Evolutionary conservation across 2,329 filamentous ascomycete species (phyloP).

Genomic region (Clarireedia paspali): DNA sequence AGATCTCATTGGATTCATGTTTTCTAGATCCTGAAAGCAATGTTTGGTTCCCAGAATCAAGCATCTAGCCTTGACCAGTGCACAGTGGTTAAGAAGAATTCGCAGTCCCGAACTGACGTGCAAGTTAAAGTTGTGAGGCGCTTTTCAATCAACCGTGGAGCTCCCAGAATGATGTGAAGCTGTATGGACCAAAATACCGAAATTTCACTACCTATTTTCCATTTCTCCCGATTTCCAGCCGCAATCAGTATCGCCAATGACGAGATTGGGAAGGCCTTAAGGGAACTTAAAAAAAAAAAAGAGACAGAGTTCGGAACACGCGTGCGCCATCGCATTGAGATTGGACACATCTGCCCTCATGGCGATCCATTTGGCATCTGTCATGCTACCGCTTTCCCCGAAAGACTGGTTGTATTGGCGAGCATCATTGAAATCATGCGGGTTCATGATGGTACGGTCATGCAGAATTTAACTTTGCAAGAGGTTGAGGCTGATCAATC

Average conservation of each 20-base stretch:
- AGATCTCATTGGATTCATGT: no score
- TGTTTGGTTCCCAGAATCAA: no score
- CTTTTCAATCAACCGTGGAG: no score
- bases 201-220: no score
- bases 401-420: neutral
- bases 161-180: no score
- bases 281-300: neutral
- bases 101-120: no score
- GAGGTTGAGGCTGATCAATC: no score
- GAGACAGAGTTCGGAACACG: neutral
- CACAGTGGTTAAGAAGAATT: no score
- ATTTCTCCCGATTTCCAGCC: neutral
- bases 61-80: no score
- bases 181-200: no score
- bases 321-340: neutral
- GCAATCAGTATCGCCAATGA: neutral
- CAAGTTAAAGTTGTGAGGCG: no score
- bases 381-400: neutral
- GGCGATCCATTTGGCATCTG: neutral
- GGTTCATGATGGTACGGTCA: neutral
- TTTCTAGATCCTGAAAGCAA: no score
- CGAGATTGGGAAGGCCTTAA: neutral
- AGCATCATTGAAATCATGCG: neutral
- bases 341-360: neutral
- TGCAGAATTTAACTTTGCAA: neutral